Evolutionary conservation across 495 filamentous ascomycete species (phyloP), one percentile per base, ranked within the genome.

Genomic region (Diplogelasinospora grovesii): DNA sequence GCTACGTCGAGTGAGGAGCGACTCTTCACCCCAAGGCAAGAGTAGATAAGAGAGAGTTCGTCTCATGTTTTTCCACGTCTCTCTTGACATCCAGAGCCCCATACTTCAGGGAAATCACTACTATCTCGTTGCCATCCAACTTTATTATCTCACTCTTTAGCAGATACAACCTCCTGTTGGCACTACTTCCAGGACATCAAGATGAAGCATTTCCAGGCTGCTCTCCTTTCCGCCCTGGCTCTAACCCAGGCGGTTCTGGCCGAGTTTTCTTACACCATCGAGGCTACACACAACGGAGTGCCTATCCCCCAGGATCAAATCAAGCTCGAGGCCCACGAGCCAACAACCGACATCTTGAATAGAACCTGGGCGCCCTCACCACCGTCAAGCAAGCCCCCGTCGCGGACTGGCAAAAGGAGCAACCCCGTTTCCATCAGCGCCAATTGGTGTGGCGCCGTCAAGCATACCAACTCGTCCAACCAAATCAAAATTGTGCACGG

Each of bases 371-470:
- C 9, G 1, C 14, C 10, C 20, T 15, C 13, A 19, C 20, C 23
- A 27, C 15, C 35, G 20, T 29, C 32, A 1, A 21, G 20, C 22
- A 5, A 35, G 1, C 18, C 35, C 22, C n/a, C 31, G 15, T 1
- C 20, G 26, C 26, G 32, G 8, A 48, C 39, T 43, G 35, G 19
- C 1, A 36, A 23, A 18, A 41, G 58, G 22, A 25, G 50, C 18
- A 59, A 59, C 20, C 35, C 50, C 0, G 41, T 23, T 2, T 29
- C 39, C 8, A 32, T 6, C 21, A 54, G 47, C 18, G 31, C 27
- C 39, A 61, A 61, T 43, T 61, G 58, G 58, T 61, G 58, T 28
- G 58, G 58, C 1, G 40, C 58, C 7, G 56, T 59, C 14, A 46
- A 34, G 36, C 34, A 37, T 5, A 36, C 53, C 4, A 39, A 52